phyloP scores from a whole-genome alignment of 2,329 filamentous ascomycete genomes.

The Colletotrichum sp. region DNA sequence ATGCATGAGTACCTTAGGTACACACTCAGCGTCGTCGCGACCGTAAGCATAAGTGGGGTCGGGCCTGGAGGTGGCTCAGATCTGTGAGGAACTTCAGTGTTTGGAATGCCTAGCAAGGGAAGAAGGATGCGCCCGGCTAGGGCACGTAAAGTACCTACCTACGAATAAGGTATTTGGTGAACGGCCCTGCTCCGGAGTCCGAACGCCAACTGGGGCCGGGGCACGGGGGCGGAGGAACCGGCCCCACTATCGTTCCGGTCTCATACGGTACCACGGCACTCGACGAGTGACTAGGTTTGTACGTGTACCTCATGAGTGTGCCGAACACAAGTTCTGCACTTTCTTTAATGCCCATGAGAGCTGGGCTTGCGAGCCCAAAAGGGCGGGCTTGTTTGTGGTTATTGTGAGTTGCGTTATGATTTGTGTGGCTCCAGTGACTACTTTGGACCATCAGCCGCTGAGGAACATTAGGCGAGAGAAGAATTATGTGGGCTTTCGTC shows the following conservation, averaged over 20 bases:
- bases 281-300: too few relatives aligned
- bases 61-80: background rate
- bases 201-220: background rate
- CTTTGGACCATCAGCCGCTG: too few relatives aligned
- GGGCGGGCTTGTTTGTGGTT: too few relatives aligned
- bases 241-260: background rate
- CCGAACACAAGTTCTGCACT: too few relatives aligned
- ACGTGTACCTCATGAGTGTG: too few relatives aligned
- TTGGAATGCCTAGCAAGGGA: background rate
- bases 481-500: too few relatives aligned
- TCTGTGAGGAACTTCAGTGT: background rate
- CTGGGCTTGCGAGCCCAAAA: too few relatives aligned
- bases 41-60: background rate
- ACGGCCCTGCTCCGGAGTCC: background rate
- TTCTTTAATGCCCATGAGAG: too few relatives aligned
- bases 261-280: background rate
- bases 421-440: too few relatives aligned
- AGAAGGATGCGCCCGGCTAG: background rate
- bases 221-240: background rate
- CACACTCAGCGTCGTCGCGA: background rate
- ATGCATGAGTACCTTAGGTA: background rate
- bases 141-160: background rate
- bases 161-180: background rate
- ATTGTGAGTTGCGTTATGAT: too few relatives aligned
- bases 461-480: too few relatives aligned